Base-by-base conservation (phyloP, 768 basidiomycete genomes). In the Chiua virens region DNA sequence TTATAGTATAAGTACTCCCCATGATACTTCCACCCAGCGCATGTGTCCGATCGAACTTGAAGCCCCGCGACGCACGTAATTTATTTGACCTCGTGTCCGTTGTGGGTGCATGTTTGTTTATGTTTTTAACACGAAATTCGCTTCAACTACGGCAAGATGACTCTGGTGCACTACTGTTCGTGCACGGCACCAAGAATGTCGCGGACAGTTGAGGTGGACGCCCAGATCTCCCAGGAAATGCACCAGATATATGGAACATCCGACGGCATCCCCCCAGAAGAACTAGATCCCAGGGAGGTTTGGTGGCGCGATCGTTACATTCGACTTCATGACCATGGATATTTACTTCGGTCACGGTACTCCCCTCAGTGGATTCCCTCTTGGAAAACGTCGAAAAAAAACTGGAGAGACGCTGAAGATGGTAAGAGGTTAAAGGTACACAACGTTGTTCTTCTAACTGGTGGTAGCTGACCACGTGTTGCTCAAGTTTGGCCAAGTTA, bases 51-150 rank as follows among this genome's bases (percentile, higher is more conserved):
- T 44, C 38, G n/a, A n/a, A n/a, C n/a, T n/a, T n/a, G 21, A 41
- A 43, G 8, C 27, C 15, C 48, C 35, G 52, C 47, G 55, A 46
- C 18, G 25, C 25, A 8, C 14, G 18, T 18, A 17, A 18, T 13
- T 3, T 43, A n/a, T 32, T 5, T 20, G 40, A n/a, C n/a, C n/a
- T n/a, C 28, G 0, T 8, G 8, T 5, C 27, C 27, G 9, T 5
- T 43, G 48, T 59, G 32, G 53, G 44, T 38, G 39, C 44, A 21
- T 52, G 7, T 60, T 57, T 55, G 38, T 49, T n/a, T n/a, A 14
- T 52, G 22, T 59, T 59, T 55, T 28, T 8, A 50, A 27, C 53
- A 51, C 18, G 48, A 30, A 36, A 32, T 15, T 37, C 17, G 13
- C 3, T 18, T 23, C 8, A 14, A n/a, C 32, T n/a, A 27, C 4